Conservation (phyloP, 768 basidiomycete species). For the Chiua virens region DNA sequence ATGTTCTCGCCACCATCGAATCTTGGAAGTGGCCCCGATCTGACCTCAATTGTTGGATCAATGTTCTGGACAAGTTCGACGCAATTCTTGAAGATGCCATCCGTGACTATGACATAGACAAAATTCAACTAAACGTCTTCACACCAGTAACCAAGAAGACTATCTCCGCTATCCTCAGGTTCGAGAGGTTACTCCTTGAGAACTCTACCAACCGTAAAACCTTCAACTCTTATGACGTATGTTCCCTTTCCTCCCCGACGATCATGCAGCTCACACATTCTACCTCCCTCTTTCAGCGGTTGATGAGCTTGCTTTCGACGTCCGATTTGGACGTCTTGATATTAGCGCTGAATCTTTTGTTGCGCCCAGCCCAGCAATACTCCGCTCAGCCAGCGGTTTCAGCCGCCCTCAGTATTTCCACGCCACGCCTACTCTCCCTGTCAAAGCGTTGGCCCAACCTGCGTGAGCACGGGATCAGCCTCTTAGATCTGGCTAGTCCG, state of each 20-base stretch:
- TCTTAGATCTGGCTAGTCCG: slow-evolving; percentile 67
- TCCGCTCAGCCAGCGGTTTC: slow-evolving; percentile 84
- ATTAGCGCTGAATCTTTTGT: slow-evolving; percentile 76
- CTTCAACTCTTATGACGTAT: slow-evolving; percentile 93
- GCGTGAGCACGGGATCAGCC: slow-evolving; percentile 75
- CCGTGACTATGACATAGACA: slow-evolving; percentile 81
- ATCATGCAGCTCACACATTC: slow-evolving; percentile 3
- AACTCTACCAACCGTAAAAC: slow-evolving; percentile 98
- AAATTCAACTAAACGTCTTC: slow-evolving; percentile 79
- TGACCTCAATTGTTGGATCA: slow-evolving; percentile 95
- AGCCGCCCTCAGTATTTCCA: slow-evolving; percentile 78
- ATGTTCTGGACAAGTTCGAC: slow-evolving; percentile 95
- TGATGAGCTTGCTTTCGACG: slow-evolving; percentile 85
- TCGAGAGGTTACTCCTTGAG: slow-evolving; percentile 88
- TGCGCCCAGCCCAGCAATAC: slow-evolving; percentile 95
- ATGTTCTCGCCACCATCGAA: slow-evolving; percentile 66
- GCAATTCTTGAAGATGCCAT: slow-evolving; percentile 80
- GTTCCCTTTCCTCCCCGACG: slow-evolving; percentile 31
- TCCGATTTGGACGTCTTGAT: slow-evolving; percentile 89
- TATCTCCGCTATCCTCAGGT: slow-evolving; percentile 80
- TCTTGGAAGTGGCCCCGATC: slow-evolving; percentile 94
- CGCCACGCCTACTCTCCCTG: slow-evolving; percentile 76
- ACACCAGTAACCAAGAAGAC: slow-evolving; percentile 70
- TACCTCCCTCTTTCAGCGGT: slow-evolving; percentile 53
- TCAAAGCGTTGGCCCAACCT: slow-evolving; percentile 83